Evolutionary conservation across 805 yeast genomes (phyloP).

Genomic region (Yarrowia phangngaensis): DNA sequence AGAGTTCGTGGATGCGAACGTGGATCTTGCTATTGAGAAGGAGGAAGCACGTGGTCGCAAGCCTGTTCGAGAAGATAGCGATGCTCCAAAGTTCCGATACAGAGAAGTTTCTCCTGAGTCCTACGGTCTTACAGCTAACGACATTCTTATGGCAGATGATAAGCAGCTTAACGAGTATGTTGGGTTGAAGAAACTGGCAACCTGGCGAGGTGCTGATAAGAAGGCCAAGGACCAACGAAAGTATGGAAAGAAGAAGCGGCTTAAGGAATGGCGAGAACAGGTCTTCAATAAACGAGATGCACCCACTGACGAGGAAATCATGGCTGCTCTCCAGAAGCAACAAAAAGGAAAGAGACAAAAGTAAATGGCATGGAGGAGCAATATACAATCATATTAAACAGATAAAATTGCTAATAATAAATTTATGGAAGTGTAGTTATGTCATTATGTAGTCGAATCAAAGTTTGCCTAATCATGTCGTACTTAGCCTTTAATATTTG

Average conservation of each 20-base stretch:
- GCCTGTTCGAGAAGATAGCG: constrained; percentile 32
- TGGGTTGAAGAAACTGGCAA: constrained; percentile 89
- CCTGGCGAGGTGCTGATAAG: constrained; percentile 75
- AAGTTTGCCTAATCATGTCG: too few relatives aligned
- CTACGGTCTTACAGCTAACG: constrained; percentile 79
- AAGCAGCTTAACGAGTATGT: constrained; percentile 75
- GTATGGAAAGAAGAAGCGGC: constrained; percentile 72
- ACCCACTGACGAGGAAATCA: constrained; percentile 35
- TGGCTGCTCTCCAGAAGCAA: constrained; percentile 27
- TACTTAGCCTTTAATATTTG: too few relatives aligned
- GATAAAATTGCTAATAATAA: too few relatives aligned
- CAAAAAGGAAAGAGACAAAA: constrained; percentile 21
- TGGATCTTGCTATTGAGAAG: constrained; percentile 61
- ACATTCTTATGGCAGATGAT: constrained; percentile 87
- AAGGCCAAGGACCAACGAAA: constrained; percentile 76
- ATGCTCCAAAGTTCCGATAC: constrained; percentile 64
- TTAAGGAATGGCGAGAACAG: constrained; percentile 85
- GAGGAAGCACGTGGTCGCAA: constrained; percentile 31
- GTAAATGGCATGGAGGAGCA: not conserved
- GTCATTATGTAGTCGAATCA: too few relatives aligned
- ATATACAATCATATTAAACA: too few relatives aligned
- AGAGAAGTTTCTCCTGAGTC: constrained; percentile 94
- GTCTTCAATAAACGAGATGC: constrained; percentile 62
- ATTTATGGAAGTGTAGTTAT: too few relatives aligned
- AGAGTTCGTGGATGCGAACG: constrained; percentile 70